phyloP scores from a whole-genome alignment of 2,329 filamentous ascomycete genomes.

The Aspergillaceae sp. region DNA sequence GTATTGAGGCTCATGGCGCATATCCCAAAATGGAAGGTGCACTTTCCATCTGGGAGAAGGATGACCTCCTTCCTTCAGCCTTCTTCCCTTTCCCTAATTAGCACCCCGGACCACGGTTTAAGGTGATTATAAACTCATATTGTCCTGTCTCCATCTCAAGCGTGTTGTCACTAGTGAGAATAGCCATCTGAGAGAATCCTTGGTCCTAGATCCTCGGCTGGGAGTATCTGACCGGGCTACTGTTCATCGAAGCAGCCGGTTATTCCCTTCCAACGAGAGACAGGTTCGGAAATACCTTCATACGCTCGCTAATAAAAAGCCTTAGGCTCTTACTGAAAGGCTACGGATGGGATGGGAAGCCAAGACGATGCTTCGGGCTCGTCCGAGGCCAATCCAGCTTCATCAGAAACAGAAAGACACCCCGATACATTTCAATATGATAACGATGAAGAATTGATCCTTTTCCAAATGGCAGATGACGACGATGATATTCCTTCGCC shows the following conservation, averaged over 20 bases:
- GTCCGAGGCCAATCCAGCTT: not conserved
- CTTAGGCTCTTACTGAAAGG: too few relatives aligned
- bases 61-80: not conserved
- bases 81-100: too few relatives aligned
- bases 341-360: not conserved
- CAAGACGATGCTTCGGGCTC: not conserved
- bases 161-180: too few relatives aligned
- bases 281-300: not conserved
- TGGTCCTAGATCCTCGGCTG: too few relatives aligned
- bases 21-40: not conserved
- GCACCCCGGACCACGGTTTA: too few relatives aligned
- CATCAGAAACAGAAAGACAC: not conserved
- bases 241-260: not conserved
- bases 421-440: slow-evolving; percentile 2
- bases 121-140: too few relatives aligned
- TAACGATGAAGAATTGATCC: slow-evolving; percentile 12
- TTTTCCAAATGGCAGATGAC: slow-evolving; percentile 11
- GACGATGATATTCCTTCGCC: slow-evolving; percentile 10
- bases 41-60: not conserved
- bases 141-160: too few relatives aligned
- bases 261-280: not conserved
- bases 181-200: too few relatives aligned
- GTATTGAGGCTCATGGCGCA: not conserved
- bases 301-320: too few relatives aligned
- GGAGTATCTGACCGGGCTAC: too few relatives aligned